Percentiles rank a stretch among this genome's conserved stretches.
These are phyloP conservation scores for Calonectria multiphialidica DNA, from an alignment of 2,329 filamentous ascomycete genomes.

Conservation along the genomic window DNA sequence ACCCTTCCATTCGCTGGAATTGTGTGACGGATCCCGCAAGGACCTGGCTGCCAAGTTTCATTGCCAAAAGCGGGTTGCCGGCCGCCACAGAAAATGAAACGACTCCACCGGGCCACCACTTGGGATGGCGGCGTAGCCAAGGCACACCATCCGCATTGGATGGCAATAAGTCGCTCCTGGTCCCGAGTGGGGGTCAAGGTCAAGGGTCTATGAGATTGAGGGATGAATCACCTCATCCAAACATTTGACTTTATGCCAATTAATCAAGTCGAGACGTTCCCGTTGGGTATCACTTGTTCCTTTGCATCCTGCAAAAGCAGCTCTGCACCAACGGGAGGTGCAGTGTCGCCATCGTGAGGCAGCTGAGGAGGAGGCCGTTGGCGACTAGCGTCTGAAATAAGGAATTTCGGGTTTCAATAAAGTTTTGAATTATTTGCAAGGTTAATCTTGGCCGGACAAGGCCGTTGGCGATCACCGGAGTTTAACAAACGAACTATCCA, in stretches of 20 bases:
- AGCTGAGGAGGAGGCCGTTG: background rate
- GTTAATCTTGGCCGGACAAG: background rate
- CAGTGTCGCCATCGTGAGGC: background rate
- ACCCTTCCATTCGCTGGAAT: background rate
- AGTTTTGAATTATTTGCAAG: background rate
- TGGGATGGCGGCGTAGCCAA: background rate
- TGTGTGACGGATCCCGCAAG: background rate
- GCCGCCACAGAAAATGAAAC: slow-evolving; percentile 2
- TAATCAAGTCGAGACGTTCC: background rate
- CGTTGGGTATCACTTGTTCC: background rate
- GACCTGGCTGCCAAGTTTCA: background rate
- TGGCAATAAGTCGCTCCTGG: background rate
- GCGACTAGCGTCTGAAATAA: slow-evolving; percentile 15
- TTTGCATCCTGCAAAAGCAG: background rate
- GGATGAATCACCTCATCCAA: background rate
- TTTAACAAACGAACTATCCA: background rate
- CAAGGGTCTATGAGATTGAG: background rate
- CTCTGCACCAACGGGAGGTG: background rate
- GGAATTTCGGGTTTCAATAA: slow-evolving; percentile 4
- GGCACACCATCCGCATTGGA: background rate
- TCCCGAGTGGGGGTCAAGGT: background rate
- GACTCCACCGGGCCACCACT: background rate
- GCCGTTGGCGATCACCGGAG: background rate
- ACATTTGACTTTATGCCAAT: background rate
- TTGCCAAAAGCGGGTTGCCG: background rate